Percentiles rank a stretch among this genome's conserved stretches.
Conservation (phyloP, 1,139 yeast genomes). For the Blastobotrys elegans region DNA sequence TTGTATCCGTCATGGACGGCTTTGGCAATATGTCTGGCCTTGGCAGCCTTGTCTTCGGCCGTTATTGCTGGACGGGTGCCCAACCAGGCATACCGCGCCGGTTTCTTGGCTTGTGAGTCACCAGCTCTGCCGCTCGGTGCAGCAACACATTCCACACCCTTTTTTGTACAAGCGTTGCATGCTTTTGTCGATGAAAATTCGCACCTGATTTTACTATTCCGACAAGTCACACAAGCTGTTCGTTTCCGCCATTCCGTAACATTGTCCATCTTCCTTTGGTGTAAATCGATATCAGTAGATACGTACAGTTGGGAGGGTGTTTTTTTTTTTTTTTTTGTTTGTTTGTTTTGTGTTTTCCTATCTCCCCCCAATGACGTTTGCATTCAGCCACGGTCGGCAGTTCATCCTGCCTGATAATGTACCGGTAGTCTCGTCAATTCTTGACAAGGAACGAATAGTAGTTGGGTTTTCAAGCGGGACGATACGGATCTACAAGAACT, state of each 20-base stretch:
- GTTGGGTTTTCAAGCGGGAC: slow-evolving; percentile 16
- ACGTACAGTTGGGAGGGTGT: no score
- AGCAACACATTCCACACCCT: slow-evolving; percentile 2
- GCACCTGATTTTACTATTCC: slow-evolving; percentile 9
- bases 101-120: background rate
- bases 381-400: slow-evolving; percentile 15
- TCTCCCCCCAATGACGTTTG: no score
- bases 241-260: slow-evolving; percentile 8
- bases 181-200: slow-evolving; percentile 8
- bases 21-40: slow-evolving; percentile 1
- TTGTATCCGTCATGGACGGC: background rate
- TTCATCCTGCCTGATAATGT: slow-evolving; percentile 3
- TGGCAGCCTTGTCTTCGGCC: background rate
- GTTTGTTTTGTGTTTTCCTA: background rate
- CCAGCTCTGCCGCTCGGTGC: slow-evolving; percentile 1
- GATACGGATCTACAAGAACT: slow-evolving; percentile 11
- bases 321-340: background rate
- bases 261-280: background rate
- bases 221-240: slow-evolving; percentile 10
- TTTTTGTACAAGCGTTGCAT: slow-evolving; percentile 4
- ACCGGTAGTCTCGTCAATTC: slow-evolving; percentile 9
- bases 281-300: no score
- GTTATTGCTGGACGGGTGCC: slow-evolving; percentile 2
- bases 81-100: slow-evolving; percentile 7
- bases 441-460: slow-evolving; percentile 8